Evolutionary conservation across 495 filamentous ascomycete genomes (phyloP).

Genomic region (Aspergillus affinis): DNA sequence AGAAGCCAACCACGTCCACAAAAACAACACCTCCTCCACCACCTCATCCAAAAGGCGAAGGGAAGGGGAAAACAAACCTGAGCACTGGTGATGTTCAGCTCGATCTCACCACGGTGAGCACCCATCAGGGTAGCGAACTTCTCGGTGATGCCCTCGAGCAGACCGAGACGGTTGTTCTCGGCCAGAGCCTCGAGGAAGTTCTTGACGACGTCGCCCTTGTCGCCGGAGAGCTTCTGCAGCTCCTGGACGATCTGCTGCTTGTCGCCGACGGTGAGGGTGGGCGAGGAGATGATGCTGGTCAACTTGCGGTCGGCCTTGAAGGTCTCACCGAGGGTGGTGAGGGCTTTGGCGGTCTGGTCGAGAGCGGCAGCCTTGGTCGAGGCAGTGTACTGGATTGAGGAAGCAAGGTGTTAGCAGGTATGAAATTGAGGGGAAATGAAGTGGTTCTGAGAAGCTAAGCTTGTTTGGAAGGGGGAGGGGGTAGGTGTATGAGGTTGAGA

Average conservation of each 20-base stretch:
- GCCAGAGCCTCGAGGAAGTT: constrained; percentile 88
- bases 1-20: no score
- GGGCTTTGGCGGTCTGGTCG: constrained; percentile 74
- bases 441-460: neutral
- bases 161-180: constrained; percentile 90
- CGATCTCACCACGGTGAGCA: constrained; percentile 87
- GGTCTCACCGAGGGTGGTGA: constrained; percentile 66
- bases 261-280: constrained; percentile 73
- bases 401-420: constrained; percentile 4
- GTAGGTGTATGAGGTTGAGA: neutral
- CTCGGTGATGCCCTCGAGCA: constrained; percentile 76
- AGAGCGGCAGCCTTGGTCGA: constrained; percentile 82
- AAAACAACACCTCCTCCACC: neutral
- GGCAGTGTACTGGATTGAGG: constrained; percentile 76
- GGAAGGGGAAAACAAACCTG: constrained; percentile 57
- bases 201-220: constrained; percentile 81
- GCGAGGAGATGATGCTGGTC: constrained; percentile 68
- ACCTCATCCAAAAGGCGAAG: constrained; percentile 7
- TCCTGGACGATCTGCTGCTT: constrained; percentile 82
- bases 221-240: constrained; percentile 74
- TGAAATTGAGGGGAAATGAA: constrained; percentile 3
- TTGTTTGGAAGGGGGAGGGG: neutral
- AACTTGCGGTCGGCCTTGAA: constrained; percentile 83
- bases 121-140: constrained; percentile 88
- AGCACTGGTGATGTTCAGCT: constrained; percentile 86